Evolutionary conservation across 805 yeast species (phyloP), one percentile per base, ranked within the genome.

Genomic region (Tetrapisispora pingtungensis): DNA sequence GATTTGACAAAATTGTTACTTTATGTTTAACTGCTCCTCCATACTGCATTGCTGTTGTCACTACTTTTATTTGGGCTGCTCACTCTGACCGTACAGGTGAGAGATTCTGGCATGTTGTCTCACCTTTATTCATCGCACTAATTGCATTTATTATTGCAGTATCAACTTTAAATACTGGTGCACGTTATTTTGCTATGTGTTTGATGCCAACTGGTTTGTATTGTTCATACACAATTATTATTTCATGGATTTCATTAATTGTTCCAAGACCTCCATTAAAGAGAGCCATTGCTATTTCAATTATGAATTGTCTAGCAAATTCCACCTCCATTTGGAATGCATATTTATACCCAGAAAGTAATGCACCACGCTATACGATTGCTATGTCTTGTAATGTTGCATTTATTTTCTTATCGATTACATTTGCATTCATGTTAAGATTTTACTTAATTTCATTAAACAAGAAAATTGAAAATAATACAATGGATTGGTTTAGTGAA

Each of bases 1-100:
- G 75, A 36, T 79, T 74, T 51, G 58, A 61, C 53, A 64, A 69
- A 40, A 66, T 75, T 33, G 66, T 72, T 38, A 75, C 82, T 3
- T 67, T 77, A 40, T 72, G 75, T 49, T 65, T 78, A 45, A 75
- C 82, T 8, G 80, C 75, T 19, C 82, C 81, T 20, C 81, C 81
- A 10, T 78, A 75, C 55, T 56, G 72, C 38, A 51, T 75, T 42
- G 77, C 79, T 0, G 78, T 74, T 3, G 58, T 72, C 13, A 59
- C 68, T 10, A 74, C 81, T 1, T 75, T 68, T 52, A 41, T 73
- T 10, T 72, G 78, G 73, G 74, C 81, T 2, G 62, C 71, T 47
- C 78, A 74, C 58, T 77, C 81, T 4, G 80, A 75, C 51, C 68
- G 66, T 44, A 69, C 76, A 0, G 77, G 77, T 14, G 82, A 77